Conservation (phyloP, 2,329 filamentous ascomycete genomes). For the Daldinia sp. region DNA sequence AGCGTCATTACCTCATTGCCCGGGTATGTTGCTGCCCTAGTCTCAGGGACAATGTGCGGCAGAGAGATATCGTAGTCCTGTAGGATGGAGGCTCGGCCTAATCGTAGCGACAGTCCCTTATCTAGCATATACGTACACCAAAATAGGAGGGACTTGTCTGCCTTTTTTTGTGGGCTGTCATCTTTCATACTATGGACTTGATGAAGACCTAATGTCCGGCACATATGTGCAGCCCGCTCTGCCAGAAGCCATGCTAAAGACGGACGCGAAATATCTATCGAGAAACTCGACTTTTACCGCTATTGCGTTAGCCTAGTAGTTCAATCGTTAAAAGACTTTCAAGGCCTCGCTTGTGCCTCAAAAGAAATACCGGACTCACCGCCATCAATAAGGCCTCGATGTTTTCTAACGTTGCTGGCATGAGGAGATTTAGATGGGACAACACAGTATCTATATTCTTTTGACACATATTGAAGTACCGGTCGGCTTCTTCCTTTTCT, state of each 20-base stretch:
- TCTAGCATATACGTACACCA: conserved; percentile 70
- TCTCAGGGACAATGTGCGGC: conserved; percentile 51
- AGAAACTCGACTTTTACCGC: conserved; percentile 40
- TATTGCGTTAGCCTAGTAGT: conserved; percentile 18
- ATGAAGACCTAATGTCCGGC: conserved; percentile 51
- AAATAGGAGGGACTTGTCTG: conserved; percentile 61
- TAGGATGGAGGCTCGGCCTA: conserved; percentile 65
- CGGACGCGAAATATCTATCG: conserved; percentile 50
- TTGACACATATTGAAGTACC: conserved; percentile 48
- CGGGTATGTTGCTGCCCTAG: conserved; percentile 51
- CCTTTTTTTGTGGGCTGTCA: conserved; percentile 46
- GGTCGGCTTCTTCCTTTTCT: conserved; percentile 47
- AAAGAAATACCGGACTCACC: conserved; percentile 48
- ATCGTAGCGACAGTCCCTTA: conserved; percentile 65
- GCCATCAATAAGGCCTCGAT: conserved; percentile 62
- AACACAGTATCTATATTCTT: conserved; percentile 51
- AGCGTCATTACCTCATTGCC: conserved; percentile 56
- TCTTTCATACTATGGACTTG: conserved; percentile 48
- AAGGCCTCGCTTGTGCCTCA: too few relatives aligned
- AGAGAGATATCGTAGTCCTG: conserved; percentile 69
- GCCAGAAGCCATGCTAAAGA: conserved; percentile 51
- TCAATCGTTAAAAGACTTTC: not conserved
- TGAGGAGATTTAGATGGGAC: conserved; percentile 58
- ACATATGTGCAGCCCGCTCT: conserved; percentile 52
- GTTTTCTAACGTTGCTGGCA: conserved; percentile 61